Evolutionary conservation across 2,329 filamentous ascomycete species (phyloP), one percentile per base, ranked within the genome.

Genomic region (Xenosphaeropsis pyriputrescens): DNA sequence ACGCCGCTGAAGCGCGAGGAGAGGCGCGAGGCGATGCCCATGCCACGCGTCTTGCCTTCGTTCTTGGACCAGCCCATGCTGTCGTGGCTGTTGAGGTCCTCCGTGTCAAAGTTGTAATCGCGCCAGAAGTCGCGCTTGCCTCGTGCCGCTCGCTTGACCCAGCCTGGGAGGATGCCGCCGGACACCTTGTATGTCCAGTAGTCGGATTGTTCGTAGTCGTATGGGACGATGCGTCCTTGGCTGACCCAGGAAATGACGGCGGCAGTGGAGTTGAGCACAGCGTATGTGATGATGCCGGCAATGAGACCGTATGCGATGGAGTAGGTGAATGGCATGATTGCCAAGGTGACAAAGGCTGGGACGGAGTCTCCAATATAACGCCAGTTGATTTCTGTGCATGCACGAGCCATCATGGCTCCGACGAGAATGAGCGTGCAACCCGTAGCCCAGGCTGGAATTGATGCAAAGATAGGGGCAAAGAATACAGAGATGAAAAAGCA

Each of bases 381-480:
- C 85, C 85, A 93, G 67, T 93, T 93, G 64, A 93, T 88, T 45
- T 91, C 80, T 13, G 72, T 73, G 11, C 82, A 81, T 1, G 82
- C 70, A 43, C 75, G 71, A 40, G 79, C 75, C 85, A 93, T 93
- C 69, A 93, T 79, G 15, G 78, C 77, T n/a, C 85, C 85, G 39
- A 93, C 84, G 30, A 93, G 75, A 47, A 93, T 70, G 18, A 93
- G 69, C n/a, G 86, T 86, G 54, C 81, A 86, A 35, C 85, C 85
- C 0, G 85, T 93, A 2, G 85, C 85, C 83, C 84, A 93, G 0
- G 85, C 79, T 4, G 85, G 85, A 41, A 93, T 91, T 0, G 82
- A 88, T 8, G 85, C 85, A 52, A 93, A 93, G 40, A 93, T 89
- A 0, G 85, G 85, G 0, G 85, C 85, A 54, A 93, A 93, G 67